These are phyloP conservation scores for Arabidopsis suecica DNA, from an alignment of 345 rosid species.

Conservation along the genomic window DNA sequence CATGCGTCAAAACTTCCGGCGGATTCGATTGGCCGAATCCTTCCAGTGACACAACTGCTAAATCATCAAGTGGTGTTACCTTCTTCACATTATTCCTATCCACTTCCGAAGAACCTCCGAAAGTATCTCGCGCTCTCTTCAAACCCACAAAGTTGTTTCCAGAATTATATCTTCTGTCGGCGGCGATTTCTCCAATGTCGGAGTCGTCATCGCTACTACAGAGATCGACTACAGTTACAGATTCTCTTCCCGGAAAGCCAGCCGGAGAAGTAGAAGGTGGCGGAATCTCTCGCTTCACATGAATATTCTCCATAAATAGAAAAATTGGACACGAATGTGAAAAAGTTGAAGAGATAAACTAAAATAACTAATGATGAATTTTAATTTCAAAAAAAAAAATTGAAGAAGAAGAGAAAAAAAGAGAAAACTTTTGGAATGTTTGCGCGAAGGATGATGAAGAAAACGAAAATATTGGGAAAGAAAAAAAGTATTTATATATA, in stretches of 20 bases:
- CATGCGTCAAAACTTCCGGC: constrained; percentile 16
- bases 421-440: not conserved
- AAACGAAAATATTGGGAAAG: not conserved
- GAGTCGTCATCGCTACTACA: constrained; percentile 61
- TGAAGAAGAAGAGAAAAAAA: not conserved
- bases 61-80: constrained; percentile 28
- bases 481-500: not conserved
- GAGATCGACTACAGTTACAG: constrained; percentile 57
- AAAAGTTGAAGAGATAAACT: not conserved
- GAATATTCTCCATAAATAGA: constrained; percentile 47
- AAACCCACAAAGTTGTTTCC: constrained; percentile 19
- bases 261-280: constrained; percentile 30
- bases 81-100: constrained; percentile 43
- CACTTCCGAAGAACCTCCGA: constrained; percentile 35
- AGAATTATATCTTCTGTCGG: constrained; percentile 1
- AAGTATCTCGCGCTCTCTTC: constrained; percentile 43
- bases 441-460: constrained; percentile 1
- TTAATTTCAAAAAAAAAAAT: not conserved
- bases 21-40: constrained; percentile 61
- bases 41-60: constrained; percentile 48
- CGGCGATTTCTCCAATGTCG: constrained; percentile 35
- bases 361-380: not conserved
- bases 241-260: constrained; percentile 19
- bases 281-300: constrained; percentile 53
- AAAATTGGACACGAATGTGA: not conserved